phyloP scores from a whole-genome alignment of 73 alveolate genomes.

The Blepharisma stoltei region DNA sequence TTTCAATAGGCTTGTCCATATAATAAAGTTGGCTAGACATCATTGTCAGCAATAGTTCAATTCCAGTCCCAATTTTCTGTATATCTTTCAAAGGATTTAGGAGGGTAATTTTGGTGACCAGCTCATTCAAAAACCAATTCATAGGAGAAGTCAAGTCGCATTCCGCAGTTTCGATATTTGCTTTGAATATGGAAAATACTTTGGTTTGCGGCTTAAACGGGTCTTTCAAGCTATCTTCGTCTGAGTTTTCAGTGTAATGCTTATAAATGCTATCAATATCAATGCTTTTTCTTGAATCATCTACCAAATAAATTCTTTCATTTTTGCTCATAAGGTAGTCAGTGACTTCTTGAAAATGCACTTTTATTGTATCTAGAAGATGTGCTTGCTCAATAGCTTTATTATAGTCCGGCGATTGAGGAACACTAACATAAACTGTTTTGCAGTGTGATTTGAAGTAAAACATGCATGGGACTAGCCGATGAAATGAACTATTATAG shows the following conservation, averaged over 20 bases:
- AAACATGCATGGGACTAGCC: not conserved
- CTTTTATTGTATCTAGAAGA: not conserved
- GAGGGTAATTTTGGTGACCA: no score
- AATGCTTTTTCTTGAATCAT: not conserved
- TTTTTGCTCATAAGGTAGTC: not conserved
- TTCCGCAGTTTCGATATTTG: conserved; percentile 12
- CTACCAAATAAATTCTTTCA: conserved; percentile 11
- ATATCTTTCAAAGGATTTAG: not conserved
- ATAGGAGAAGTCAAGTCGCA: conserved; percentile 25
- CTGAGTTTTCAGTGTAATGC: conserved; percentile 2
- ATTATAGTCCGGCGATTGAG: conserved; percentile 5
- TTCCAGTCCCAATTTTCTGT: not conserved
- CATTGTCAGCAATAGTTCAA: not conserved
- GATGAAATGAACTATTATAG: conserved; percentile 14
- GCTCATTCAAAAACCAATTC: not conserved
- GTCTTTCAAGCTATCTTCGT: not conserved
- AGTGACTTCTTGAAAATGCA: not conserved
- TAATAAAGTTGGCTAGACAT: conserved; percentile 8
- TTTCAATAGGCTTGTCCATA: conserved; percentile 11
- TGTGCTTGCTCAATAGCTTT: not conserved
- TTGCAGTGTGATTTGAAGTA: not conserved
- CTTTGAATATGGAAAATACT: not conserved
- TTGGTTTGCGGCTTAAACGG: conserved; percentile 24
- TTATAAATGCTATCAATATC: not conserved
- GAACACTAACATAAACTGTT: conserved; percentile 19